These are phyloP conservation scores for Phlyctochytrium arcticum DNA, from an alignment of 192 early-diverging fungal species.

Conservation along the genomic window DNA sequence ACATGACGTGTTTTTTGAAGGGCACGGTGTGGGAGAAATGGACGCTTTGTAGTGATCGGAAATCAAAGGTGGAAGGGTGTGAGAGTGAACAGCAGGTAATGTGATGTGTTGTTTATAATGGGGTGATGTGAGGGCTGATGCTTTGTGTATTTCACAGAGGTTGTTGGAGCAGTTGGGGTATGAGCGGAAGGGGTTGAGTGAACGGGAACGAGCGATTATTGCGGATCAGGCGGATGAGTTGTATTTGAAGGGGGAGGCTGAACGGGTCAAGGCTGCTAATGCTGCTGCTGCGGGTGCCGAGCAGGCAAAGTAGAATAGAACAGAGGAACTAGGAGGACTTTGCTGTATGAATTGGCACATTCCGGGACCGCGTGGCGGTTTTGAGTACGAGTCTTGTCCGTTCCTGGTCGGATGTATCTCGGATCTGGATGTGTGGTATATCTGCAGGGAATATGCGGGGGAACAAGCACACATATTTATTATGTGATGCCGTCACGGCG, in stretches of 20 bases:
- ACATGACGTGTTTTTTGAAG: background rate
- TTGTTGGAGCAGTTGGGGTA: constrained; percentile 14
- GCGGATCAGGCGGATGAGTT: constrained; percentile 18
- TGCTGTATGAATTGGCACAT: too few relatives aligned
- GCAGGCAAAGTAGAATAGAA: too few relatives aligned
- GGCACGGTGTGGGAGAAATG: constrained; percentile 3
- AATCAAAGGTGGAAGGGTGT: background rate
- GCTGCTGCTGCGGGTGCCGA: too few relatives aligned
- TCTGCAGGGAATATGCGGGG: too few relatives aligned
- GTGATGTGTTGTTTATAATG: background rate
- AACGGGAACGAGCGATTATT: constrained; percentile 17
- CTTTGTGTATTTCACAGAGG: background rate
- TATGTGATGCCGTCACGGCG: too few relatives aligned
- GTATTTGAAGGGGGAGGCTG: constrained; percentile 18
- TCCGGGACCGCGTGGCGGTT: too few relatives aligned
- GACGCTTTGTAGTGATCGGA: constrained; percentile 3
- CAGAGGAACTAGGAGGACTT: too few relatives aligned
- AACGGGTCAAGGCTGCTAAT: too few relatives aligned
- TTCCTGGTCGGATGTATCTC: too few relatives aligned
- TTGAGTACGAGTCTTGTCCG: too few relatives aligned
- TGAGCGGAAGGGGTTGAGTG: background rate
- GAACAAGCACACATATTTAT: too few relatives aligned
- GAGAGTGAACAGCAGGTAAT: constrained; percentile 9
- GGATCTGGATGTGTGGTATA: too few relatives aligned
- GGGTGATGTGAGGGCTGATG: background rate